These are phyloP conservation scores for Atkinsonella hypoxylon DNA, from an alignment of 2,329 filamentous ascomycete species.

Conservation along the genomic window DNA sequence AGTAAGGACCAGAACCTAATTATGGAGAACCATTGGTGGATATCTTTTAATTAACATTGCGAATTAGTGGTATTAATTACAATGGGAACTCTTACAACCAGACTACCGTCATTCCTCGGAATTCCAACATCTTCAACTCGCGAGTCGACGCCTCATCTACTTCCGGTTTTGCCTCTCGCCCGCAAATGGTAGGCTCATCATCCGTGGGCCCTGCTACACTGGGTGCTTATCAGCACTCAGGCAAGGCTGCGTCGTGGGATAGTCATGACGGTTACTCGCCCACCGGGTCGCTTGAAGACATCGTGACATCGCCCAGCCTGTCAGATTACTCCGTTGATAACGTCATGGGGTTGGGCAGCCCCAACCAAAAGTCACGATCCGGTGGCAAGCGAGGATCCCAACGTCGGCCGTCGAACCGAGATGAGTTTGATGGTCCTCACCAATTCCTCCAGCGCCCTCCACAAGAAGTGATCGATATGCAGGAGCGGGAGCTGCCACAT, in stretches of 20 bases:
- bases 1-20: conserved; percentile 20
- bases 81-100: conserved; percentile 22
- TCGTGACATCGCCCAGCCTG: conserved; percentile 43
- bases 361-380: conserved; percentile 31
- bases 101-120: conserved; percentile 5
- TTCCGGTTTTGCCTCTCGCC: conserved; percentile 29
- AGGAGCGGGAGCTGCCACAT: conserved; percentile 70
- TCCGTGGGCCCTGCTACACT: conserved; percentile 15
- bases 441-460: conserved; percentile 67
- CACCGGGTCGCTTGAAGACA: conserved; percentile 46
- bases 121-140: conserved; percentile 23
- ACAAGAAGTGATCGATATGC: conserved; percentile 58
- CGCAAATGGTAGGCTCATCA: conserved; percentile 27
- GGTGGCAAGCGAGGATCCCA: conserved; percentile 42
- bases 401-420: conserved; percentile 64
- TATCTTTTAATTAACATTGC: conserved; percentile 19
- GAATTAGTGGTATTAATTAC: conserved; percentile 31
- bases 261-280: conserved; percentile 40
- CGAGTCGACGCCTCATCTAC: conserved; percentile 28
- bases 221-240: conserved; percentile 27
- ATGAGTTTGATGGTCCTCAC: conserved; percentile 82
- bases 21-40: not conserved
- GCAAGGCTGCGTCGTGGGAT: conserved; percentile 19
- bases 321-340: conserved; percentile 50
- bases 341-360: conserved; percentile 26